A percentile compares a stretch with the other conserved stretches of the same genome.
Evolutionary conservation across 2,329 filamentous ascomycete species (phyloP).

Genomic region (Fusarium sp.): DNA sequence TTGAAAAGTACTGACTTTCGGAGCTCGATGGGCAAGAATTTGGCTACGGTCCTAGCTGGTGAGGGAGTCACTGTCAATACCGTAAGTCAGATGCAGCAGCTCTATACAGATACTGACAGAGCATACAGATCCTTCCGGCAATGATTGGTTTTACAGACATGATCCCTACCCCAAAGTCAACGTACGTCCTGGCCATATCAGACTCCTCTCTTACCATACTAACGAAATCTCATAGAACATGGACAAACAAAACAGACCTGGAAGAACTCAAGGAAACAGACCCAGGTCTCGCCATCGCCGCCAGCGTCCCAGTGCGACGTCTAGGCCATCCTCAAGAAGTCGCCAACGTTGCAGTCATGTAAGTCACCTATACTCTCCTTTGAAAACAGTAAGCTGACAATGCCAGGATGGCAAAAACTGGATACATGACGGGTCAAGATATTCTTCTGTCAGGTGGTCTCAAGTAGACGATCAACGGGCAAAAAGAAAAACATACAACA

Average conservation of each 20-base stretch:
- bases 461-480: neutral
- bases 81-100: constrained; percentile 23
- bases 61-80: constrained; percentile 53
- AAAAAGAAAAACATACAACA: neutral
- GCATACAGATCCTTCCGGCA: constrained; percentile 45
- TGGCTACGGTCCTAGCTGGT: constrained; percentile 49
- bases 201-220: rapidly evolving
- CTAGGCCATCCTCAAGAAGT: constrained; percentile 52
- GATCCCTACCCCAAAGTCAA: constrained; percentile 51
- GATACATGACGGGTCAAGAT: constrained; percentile 30
- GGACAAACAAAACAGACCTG: constrained; percentile 49
- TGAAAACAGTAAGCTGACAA: neutral
- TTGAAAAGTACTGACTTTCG: neutral
- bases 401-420: constrained; percentile 30
- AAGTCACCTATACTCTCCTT: constrained; percentile 9
- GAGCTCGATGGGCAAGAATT: constrained; percentile 52
- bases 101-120: rapidly evolving
- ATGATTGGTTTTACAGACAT: constrained; percentile 54
- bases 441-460: constrained; percentile 27
- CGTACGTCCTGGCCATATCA: constrained; percentile 26
- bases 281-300: constrained; percentile 52
- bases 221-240: constrained; percentile 40
- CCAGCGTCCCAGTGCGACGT: constrained; percentile 50
- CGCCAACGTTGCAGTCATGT: constrained; percentile 52
- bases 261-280: constrained; percentile 49